phyloP scores from a whole-genome alignment of 371 early-diverging fungal species.

The Chytridium lagenaria region DNA sequence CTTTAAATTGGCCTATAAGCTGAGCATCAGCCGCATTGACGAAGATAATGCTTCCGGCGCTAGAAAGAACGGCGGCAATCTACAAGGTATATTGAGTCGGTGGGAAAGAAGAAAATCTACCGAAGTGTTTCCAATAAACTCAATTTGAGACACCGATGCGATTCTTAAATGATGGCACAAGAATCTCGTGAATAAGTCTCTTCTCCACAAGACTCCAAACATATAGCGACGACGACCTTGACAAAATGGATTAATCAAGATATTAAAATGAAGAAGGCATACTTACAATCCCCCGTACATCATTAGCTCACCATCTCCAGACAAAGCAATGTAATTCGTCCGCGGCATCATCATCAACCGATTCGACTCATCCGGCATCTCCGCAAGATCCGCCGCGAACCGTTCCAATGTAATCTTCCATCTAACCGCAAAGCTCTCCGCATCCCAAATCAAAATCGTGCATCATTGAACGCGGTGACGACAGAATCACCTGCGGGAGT shows the following conservation, averaged over 20 bases:
- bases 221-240: conserved; percentile 44
- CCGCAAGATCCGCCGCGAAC: conserved; percentile 33
- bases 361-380: conserved; percentile 16
- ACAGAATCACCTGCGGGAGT: conserved; percentile 44
- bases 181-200: conserved; percentile 53
- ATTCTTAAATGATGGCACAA: conserved; percentile 46
- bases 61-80: conserved; percentile 50
- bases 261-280: neutral
- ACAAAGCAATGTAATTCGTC: conserved; percentile 38
- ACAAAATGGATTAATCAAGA: neutral
- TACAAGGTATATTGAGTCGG: conserved; percentile 16
- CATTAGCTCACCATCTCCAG: conserved; percentile 49
- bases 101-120: conserved; percentile 29
- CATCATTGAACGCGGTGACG: conserved; percentile 53
- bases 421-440: conserved; percentile 43
- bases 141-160: conserved; percentile 46
- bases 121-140: conserved; percentile 48
- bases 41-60: conserved; percentile 49
- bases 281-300: conserved; percentile 51
- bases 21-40: conserved; percentile 50
- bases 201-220: conserved; percentile 57
- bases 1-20: conserved; percentile 50
- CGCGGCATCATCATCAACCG: conserved; percentile 27
- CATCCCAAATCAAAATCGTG: conserved; percentile 52
- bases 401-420: conserved; percentile 54